Evolutionary conservation across 2,329 filamentous ascomycete species (phyloP).

Genomic region (Ophiostoma himal-ulmi): DNA sequence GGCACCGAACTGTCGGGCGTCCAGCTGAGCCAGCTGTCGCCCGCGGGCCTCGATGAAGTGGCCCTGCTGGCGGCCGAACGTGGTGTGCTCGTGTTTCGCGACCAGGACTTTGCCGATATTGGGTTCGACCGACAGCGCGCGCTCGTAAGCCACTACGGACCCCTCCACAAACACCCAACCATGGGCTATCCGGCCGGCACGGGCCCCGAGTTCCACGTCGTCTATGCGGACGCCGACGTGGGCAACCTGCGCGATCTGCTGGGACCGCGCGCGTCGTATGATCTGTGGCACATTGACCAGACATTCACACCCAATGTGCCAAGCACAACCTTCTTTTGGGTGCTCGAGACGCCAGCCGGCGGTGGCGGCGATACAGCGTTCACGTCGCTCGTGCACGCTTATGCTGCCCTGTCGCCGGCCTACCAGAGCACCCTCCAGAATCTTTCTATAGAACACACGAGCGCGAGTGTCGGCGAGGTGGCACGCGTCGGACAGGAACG

Average conservation of each 20-base stretch:
- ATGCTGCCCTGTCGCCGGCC: constrained; percentile 68
- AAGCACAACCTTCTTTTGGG: constrained; percentile 81
- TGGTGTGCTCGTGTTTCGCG: not conserved
- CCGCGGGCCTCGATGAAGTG: not conserved
- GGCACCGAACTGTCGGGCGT: constrained; percentile 62
- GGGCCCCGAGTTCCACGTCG: constrained; percentile 63
- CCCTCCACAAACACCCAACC: constrained; percentile 67
- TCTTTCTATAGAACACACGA: constrained; percentile 62
- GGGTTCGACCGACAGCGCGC: not conserved
- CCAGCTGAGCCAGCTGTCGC: constrained; percentile 56
- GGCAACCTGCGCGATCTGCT: constrained; percentile 40
- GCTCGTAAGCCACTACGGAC: constrained; percentile 50
- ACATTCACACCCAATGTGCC: constrained; percentile 65
- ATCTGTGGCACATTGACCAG: constrained; percentile 86
- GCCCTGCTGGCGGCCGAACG: not conserved
- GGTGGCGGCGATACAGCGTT: constrained; percentile 57
- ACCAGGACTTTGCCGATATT: not conserved
- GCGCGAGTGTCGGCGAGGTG: constrained; percentile 18
- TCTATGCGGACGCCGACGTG: constrained; percentile 44
- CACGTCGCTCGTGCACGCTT: constrained; percentile 67
- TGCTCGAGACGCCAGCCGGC: constrained; percentile 69
- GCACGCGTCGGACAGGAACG: constrained; percentile 21
- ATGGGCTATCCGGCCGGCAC: constrained; percentile 54
- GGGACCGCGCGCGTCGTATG: constrained; percentile 64
- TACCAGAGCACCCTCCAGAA: constrained; percentile 73